Percentiles rank a stretch among this genome's conserved stretches.
Conservation (phyloP, 2,329 filamentous ascomycete genomes). For the Alternaria triticimaculans region DNA sequence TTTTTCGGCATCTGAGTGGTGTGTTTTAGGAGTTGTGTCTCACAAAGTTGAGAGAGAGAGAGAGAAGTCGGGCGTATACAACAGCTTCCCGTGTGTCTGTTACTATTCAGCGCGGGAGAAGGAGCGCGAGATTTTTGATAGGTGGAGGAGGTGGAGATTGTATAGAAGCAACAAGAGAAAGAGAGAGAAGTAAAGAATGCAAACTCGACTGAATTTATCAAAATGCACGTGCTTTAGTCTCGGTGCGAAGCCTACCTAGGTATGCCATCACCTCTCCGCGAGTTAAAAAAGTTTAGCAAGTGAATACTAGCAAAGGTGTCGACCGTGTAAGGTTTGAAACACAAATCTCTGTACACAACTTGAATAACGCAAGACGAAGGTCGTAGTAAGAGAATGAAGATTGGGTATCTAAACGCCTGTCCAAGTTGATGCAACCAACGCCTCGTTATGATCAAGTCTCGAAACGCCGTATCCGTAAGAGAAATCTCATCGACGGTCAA, state of each 20-base stretch:
- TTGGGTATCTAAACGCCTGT: background rate
- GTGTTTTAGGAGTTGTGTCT: background rate
- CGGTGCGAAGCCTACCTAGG: too few species aligned
- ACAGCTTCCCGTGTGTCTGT: too few species aligned
- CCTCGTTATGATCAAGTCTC: background rate
- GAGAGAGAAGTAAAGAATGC: background rate
- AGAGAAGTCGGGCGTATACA: too few species aligned
- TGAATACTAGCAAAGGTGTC: too few species aligned
- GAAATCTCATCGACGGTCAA: background rate
- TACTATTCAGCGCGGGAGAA: too few species aligned
- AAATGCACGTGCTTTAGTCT: background rate
- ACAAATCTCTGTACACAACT: too few species aligned
- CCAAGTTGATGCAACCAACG: background rate
- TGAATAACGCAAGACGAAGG: too few species aligned
- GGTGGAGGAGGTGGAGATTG: too few species aligned
- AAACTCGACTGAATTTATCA: background rate
- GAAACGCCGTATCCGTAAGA: background rate
- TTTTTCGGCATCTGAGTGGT: background rate
- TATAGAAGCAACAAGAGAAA: background rate
- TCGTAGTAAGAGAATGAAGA: background rate
- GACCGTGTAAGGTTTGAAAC: too few species aligned
- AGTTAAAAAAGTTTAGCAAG: too few species aligned
- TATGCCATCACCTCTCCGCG: background rate
- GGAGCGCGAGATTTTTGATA: too few species aligned
- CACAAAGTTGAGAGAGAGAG: background rate